A percentile compares a stretch with the other conserved stretches of the same genome.
Conservation (phyloP, 331 rosid genomes). For the Rosa hybrid region DNA sequence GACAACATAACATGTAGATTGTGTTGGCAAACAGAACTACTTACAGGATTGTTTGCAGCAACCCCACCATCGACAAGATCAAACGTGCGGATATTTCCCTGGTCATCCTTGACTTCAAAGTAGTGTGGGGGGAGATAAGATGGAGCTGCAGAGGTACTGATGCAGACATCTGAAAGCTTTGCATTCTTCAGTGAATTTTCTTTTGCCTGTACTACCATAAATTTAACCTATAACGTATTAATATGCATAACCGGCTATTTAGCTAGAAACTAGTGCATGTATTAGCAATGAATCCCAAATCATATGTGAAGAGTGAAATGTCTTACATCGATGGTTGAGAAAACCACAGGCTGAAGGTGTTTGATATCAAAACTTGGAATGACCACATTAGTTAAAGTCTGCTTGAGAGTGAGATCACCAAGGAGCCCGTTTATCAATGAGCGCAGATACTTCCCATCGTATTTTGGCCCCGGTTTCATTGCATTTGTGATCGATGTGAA, state of each 20-base stretch:
- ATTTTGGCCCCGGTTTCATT: constrained; percentile 34
- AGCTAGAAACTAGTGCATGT: not conserved
- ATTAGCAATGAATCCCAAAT: not conserved
- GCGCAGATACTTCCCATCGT: constrained; percentile 40
- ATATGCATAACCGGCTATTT: not conserved
- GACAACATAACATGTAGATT: not conserved
- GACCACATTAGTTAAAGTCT: constrained; percentile 30
- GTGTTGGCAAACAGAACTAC: not conserved
- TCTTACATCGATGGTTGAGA: constrained; percentile 30
- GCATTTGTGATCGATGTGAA: not conserved
- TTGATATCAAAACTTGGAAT: constrained; percentile 29
- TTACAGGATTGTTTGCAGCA: constrained; percentile 48
- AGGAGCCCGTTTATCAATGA: constrained; percentile 19
- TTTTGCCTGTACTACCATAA: constrained; percentile 25
- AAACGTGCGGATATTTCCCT: constrained; percentile 25
- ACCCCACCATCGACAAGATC: constrained; percentile 43
- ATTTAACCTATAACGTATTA: not conserved
- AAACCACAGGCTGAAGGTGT: constrained; percentile 33
- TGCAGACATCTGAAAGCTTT: constrained; percentile 34
- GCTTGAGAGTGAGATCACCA: constrained; percentile 42
- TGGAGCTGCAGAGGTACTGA: constrained; percentile 44
- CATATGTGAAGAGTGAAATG: not conserved
- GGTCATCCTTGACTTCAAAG: constrained; percentile 24
- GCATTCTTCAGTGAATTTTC: constrained; percentile 23
- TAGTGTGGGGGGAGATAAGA: constrained; percentile 38